phyloP scores from a whole-genome alignment of 169 alveolate genomes.

The Pseudocohnilembus persalinus region DNA sequence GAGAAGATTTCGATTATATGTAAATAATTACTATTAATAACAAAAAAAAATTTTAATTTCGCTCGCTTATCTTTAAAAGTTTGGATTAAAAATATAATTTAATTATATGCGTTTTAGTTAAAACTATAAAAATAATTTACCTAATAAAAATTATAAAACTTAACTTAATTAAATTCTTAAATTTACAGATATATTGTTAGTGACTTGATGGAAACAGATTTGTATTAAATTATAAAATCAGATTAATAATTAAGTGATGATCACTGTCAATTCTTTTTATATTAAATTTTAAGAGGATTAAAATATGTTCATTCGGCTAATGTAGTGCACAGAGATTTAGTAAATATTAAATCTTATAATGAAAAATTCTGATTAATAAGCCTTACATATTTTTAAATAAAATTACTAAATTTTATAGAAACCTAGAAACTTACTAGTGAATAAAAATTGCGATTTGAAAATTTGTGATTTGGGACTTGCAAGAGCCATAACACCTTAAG shows the following conservation, averaged over 20 bases:
- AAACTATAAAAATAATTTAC: too few relatives aligned
- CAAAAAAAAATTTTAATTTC: not conserved
- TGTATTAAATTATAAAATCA: constrained; percentile 64
- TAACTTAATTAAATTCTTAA: not conserved
- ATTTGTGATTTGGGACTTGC: constrained; percentile 98
- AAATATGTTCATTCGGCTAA: constrained; percentile 77
- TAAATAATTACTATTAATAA: not conserved
- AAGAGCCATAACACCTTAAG: constrained; percentile 79
- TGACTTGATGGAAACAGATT: constrained; percentile 76
- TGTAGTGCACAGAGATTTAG: constrained; percentile 75
- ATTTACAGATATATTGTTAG: constrained; percentile 41
- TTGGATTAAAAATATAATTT: too few relatives aligned
- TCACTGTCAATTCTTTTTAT: constrained; percentile 73
- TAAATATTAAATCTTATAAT: too few relatives aligned
- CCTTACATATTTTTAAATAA: too few relatives aligned
- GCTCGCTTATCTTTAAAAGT: not conserved
- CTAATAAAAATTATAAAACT: constrained; percentile 3
- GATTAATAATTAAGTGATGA: constrained; percentile 69
- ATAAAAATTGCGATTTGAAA: constrained; percentile 96
- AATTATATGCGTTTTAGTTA: too few relatives aligned
- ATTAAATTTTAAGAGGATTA: constrained; percentile 76
- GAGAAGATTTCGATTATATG: constrained; percentile 60
- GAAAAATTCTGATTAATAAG: too few relatives aligned
- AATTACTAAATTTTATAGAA: constrained; percentile 52
- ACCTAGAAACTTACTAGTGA: constrained; percentile 97